Conservation (phyloP, 148 eudicot species). For the Rhododendron williamsianum region DNA sequence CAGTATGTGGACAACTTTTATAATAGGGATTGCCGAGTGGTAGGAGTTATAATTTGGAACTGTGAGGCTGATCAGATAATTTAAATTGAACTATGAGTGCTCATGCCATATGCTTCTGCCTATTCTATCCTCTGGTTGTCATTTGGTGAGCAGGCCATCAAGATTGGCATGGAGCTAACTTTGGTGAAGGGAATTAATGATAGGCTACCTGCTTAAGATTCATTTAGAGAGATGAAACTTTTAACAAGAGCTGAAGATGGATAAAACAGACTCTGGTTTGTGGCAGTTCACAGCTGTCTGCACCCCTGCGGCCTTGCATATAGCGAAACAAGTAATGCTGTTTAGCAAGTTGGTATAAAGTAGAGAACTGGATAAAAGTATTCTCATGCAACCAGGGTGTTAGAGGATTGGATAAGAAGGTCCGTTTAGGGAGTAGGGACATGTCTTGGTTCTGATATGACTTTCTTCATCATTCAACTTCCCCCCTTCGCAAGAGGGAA, state of each 20-base stretch:
- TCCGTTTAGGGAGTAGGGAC: neutral
- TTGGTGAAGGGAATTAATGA: neutral
- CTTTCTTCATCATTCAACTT: neutral
- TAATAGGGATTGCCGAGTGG: neutral
- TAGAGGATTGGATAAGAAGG: neutral
- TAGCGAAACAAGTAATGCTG: neutral
- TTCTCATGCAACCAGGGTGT: neutral
- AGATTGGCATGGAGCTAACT: neutral
- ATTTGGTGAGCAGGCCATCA: neutral
- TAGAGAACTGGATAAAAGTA: neutral
- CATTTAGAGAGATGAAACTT: neutral
- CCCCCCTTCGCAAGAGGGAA: neutral
- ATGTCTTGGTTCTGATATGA: neutral
- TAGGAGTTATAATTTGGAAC: neutral
- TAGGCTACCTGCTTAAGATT: neutral
- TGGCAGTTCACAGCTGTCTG: neutral
- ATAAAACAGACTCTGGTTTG: neutral
- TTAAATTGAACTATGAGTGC: neutral
- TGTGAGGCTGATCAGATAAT: neutral
- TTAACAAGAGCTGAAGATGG: neutral
- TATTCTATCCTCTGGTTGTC: neutral
- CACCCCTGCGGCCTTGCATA: neutral
- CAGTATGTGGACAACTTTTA: neutral
- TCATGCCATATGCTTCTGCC: neutral
- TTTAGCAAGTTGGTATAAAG: neutral